Evolutionary conservation across 2,329 filamentous ascomycete species (phyloP).

Genomic region (Trichoderma harzianum): DNA sequence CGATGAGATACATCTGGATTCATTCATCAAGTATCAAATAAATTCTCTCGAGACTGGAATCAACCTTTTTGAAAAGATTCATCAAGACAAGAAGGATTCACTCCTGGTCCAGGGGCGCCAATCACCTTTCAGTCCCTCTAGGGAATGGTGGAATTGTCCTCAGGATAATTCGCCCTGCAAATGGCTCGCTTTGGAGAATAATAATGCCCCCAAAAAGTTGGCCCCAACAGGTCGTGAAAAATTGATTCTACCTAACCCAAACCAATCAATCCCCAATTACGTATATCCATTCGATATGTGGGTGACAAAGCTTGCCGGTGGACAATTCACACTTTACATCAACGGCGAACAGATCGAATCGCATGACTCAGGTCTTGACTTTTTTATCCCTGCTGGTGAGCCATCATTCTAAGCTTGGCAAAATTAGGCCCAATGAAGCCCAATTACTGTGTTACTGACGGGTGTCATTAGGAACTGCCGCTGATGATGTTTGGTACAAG

Average conservation of each 20-base stretch:
- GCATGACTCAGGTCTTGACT: not conserved
- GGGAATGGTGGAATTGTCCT: slow-evolving; percentile 3
- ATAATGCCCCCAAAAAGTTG: not conserved
- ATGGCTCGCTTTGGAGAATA: not conserved
- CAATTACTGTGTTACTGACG: not conserved
- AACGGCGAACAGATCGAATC: not conserved
- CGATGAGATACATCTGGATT: not conserved
- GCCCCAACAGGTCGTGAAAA: not conserved
- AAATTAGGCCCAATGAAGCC: rapidly evolving
- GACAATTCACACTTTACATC: not conserved
- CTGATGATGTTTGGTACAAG: not conserved
- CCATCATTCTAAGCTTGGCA: not conserved
- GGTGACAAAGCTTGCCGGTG: not conserved
- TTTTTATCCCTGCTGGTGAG: slow-evolving; percentile 4
- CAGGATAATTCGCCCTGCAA: not conserved
- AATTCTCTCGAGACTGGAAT: not conserved
- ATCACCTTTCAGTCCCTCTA: not conserved
- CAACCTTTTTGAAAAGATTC: not conserved
- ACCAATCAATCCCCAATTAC: not conserved
- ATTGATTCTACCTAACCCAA: slow-evolving; percentile 1
- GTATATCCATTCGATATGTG: slow-evolving; percentile 8
- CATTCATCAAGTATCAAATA: not conserved
- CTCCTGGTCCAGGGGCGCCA: not conserved
- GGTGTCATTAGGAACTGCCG: not conserved
- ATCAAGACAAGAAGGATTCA: not conserved